Evolutionary conservation across 2,329 filamentous ascomycete species (phyloP).

Genomic region (Pseudogymnoascus sp.): DNA sequence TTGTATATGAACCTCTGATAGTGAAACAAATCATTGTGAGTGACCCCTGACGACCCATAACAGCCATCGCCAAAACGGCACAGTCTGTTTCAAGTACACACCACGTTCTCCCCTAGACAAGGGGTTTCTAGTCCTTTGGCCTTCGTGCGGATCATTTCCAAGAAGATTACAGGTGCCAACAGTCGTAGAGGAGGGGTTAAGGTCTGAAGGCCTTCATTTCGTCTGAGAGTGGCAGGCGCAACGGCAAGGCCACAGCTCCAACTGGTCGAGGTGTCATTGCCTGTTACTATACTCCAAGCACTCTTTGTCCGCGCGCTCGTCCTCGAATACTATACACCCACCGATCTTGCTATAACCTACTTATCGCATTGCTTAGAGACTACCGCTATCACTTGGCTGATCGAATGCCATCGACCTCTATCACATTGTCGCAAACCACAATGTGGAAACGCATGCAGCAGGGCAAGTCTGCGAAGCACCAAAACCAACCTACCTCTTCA

Average conservation of each 20-base stretch:
- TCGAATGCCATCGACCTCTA: constrained; percentile 9
- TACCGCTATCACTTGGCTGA: constrained; percentile 1
- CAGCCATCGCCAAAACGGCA: constrained; percentile 1
- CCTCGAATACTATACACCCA: neutral
- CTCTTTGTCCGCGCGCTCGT: neutral
- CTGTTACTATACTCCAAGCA: neutral
- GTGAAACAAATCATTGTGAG: neutral
- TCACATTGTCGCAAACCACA: constrained; percentile 17
- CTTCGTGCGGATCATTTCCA: constrained; percentile 1
- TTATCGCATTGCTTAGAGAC: neutral
- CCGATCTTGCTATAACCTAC: neutral
- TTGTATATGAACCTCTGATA: neutral
- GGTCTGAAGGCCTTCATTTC: constrained; percentile 5
- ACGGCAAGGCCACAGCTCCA: neutral
- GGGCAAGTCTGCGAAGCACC: neutral
- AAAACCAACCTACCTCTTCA: neutral
- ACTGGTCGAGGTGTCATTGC: constrained; percentile 1
- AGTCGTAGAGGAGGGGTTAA: constrained; percentile 2
- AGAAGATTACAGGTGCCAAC: constrained; percentile 5
- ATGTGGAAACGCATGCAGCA: constrained; percentile 50
- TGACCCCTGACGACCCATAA: constrained; percentile 2
- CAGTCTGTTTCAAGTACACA: constrained; percentile 8
- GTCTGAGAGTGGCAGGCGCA: constrained; percentile 2
- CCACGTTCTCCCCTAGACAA: neutral
- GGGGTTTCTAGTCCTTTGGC: constrained; percentile 4